Evolutionary conservation across 2,329 filamentous ascomycete species (phyloP), one percentile per base, ranked within the genome.

Genomic region (Proliferodiscus dingleyae): DNA sequence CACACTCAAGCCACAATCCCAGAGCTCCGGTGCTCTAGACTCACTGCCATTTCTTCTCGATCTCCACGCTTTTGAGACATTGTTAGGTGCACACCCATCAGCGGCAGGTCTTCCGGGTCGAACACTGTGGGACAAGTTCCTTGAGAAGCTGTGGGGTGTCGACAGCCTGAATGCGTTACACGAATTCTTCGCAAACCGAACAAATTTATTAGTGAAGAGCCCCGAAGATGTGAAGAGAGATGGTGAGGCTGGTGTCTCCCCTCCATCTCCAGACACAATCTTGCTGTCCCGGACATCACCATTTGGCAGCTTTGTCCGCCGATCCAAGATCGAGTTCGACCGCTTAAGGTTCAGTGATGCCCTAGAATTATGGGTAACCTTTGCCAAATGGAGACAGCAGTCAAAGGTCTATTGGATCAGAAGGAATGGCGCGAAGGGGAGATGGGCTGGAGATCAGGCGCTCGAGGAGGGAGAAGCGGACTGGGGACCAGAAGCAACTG

Each of bases 111-210:
- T 88, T 46, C 85, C 89, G 0, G 89, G 89, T 2, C 77, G 86
- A 38, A 84, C 78, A n/a, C 68, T 96, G n/a, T 93, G 90, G 81
- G 89, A 97, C 61, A 71, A 85, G 2, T 87, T 96, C 46, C 74
- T 97, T 10, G 78, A 80, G 45, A 84, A 82, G 52, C 70, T 97
- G 19, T 97, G 93, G 91, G 74, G 76, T 13, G 80, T 97, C 54
- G 81, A 90, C 61, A 91, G 85, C 16, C 76, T 94, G 9, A 80
- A 97, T 66, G 79, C 82, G 0, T 68, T 97, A n/a, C 81, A 90
- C 59, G 71, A 73, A 2, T 91, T 95, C 64, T 87, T 95, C 60
- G 74, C 77, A 23, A 69, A 70, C 18, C 72, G 85, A 13, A 66
- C 71, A 4, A 65, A 67, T 19, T 67, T 87, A 24, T 66, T 93